Evolutionary conservation across 495 filamentous ascomycete species (phyloP).

Genomic region (Ascobolus immersus): DNA sequence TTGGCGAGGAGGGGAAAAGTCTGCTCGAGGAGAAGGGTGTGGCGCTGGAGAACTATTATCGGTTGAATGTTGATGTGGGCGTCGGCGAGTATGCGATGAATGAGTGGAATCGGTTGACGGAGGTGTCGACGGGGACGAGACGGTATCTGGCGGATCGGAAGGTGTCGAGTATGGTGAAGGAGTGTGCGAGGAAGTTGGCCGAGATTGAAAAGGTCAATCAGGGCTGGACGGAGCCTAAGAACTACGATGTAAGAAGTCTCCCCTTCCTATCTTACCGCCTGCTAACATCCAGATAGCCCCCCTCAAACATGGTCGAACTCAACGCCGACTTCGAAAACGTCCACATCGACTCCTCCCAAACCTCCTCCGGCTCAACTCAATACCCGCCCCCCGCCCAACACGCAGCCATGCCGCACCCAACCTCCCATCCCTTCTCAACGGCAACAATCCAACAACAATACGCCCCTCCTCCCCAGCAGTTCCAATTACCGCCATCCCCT

Average conservation of each 20-base stretch:
- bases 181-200: slow-evolving; percentile 56
- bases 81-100: slow-evolving; percentile 98
- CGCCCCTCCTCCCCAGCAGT: neutral
- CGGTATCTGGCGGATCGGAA: slow-evolving; percentile 48
- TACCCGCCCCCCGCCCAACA: neutral
- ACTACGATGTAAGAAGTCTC: neutral
- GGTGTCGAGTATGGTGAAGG: slow-evolving; percentile 46
- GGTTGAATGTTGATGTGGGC: slow-evolving; percentile 86
- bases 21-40: slow-evolving; percentile 54
- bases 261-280: too few species aligned
- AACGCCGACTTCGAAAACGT: neutral
- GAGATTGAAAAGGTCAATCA: slow-evolving; percentile 35
- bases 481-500: neutral
- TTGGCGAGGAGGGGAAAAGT: slow-evolving; percentile 40
- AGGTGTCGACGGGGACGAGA: slow-evolving; percentile 76
- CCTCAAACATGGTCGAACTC: neutral
- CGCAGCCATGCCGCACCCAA: neutral
- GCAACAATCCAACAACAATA: too few species aligned
- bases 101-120: slow-evolving; percentile 75
- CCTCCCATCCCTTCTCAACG: too few species aligned
- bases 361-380: neutral
- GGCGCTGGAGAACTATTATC: slow-evolving; percentile 72
- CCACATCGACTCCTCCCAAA: neutral
- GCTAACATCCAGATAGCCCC: too few species aligned
- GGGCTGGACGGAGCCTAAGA: neutral